phyloP scores from a whole-genome alignment of 2,329 filamentous ascomycete genomes.

The Chaetoscypha palmicola region DNA sequence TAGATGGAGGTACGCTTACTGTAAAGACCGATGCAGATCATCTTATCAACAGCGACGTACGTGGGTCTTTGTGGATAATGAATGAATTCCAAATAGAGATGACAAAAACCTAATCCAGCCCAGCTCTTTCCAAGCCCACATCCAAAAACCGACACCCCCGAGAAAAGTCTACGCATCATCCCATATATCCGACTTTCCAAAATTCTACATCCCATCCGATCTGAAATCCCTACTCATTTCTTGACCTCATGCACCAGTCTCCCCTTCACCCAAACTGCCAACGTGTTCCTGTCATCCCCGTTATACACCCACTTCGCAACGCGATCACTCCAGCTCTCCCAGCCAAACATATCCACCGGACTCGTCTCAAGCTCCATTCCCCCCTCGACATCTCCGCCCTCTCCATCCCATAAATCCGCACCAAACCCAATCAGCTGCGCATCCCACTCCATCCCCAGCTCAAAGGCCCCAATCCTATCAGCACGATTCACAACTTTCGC shows the following conservation, averaged over 20 bases:
- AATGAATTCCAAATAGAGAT: too few relatives aligned
- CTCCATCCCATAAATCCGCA: conserved; percentile 35
- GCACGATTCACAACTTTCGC: conserved; percentile 72
- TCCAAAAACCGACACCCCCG: too few relatives aligned
- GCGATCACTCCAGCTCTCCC: conserved; percentile 80
- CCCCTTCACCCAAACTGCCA: conserved; percentile 83
- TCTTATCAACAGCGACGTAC: too few relatives aligned
- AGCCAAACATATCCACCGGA: conserved; percentile 82
- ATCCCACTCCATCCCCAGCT: conserved; percentile 84
- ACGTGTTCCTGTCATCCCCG: conserved; percentile 87
- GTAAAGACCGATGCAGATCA: too few relatives aligned
- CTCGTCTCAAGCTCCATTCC: conserved; percentile 37
- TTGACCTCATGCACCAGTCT: conserved; percentile 60
- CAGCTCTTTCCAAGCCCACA: too few relatives aligned
- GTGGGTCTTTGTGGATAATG: too few relatives aligned
- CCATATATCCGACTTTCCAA: too few relatives aligned
- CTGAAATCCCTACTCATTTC: conserved; percentile 1
- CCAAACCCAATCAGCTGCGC: conserved; percentile 70
- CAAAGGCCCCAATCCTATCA: conserved; percentile 69
- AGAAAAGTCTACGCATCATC: too few relatives aligned
- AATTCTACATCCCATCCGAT: background rate
- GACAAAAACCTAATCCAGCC: too few relatives aligned
- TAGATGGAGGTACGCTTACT: too few relatives aligned
- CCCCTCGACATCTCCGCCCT: conserved; percentile 22
- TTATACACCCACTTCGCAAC: conserved; percentile 93